Base-by-base conservation (phyloP, 2,329 filamentous ascomycete genomes). In the Eurotiales sp. region DNA sequence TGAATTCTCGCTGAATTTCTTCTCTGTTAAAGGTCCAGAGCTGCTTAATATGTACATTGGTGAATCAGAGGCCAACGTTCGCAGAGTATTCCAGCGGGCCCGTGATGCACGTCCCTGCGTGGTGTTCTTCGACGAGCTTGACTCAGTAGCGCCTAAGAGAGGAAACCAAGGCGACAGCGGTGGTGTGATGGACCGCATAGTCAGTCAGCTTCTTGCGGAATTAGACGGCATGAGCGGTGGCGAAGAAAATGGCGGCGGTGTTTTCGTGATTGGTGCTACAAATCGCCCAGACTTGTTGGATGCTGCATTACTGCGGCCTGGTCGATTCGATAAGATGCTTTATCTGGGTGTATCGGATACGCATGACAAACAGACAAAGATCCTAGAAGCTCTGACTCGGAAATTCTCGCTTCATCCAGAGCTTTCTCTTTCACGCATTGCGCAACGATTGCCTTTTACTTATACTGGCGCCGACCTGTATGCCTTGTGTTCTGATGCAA, bases 21-120 rank as follows among this genome's bases (percentile, higher is more conserved):
- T 99, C 72, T 99, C 93, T 23, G 88, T 99, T 74, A 99, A 99
- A 82, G 93, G 93, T 54, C 95, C 93, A 36, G 93, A 99, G 72
- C 80, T 99, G 66, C 84, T 99, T 61, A 96, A 91, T 72, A 99
- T 99, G 93, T 99, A 93, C 88, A 97, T 99, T 69, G 93, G 93
- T 85, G 93, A 99, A 77, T 99, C 93, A 50, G 95, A 99, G 77
- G 96, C 90, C 80, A 99, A 99, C 74, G 97, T 99, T 58, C 88
- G 93, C 66, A 92, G 97, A 69, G 97, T 99, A 61, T 99, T 99
- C 73, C 93, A 99, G 82, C 96, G 96, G 80, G 93, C 93, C 57
- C 89, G 93, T 63, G 93, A 93, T 58, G 93, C 95, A 54, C 92
- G 93, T 59, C 93, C 93, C 70, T 99, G 95, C 64, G 89, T 99